These are phyloP conservation scores for Cladorrhinum sp. DNA, from an alignment of 2,329 filamentous ascomycete genomes.

Conservation along the genomic window DNA sequence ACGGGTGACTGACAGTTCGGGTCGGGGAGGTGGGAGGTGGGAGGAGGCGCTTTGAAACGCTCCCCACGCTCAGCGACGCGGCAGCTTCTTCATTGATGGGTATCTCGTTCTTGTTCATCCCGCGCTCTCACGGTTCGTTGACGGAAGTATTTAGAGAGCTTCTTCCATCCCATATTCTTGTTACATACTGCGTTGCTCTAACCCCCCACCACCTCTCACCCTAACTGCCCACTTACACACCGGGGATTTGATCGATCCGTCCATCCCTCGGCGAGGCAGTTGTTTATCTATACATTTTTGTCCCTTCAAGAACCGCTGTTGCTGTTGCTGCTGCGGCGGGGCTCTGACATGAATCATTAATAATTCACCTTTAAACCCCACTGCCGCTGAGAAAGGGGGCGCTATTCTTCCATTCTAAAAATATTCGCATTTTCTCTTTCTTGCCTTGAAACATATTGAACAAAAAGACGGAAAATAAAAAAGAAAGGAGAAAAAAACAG, in stretches of 20 bases:
- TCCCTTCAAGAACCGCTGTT: background rate
- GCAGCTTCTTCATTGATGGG: background rate
- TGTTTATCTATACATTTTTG: background rate
- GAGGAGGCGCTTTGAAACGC: background rate
- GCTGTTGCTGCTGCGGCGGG: conserved; percentile 14
- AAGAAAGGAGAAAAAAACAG: background rate
- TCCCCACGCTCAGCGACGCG: background rate
- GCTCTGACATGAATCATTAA: conserved; percentile 26
- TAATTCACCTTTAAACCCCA: conserved; percentile 25
- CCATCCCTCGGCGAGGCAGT: background rate
- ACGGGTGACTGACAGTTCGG: background rate
- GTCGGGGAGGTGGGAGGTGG: background rate
- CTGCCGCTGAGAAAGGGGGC: conserved; percentile 6
- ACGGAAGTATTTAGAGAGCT: background rate
- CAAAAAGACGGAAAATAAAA: background rate
- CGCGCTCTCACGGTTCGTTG: background rate
- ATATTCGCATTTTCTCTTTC: conserved; percentile 1
- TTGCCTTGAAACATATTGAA: background rate
- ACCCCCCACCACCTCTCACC: background rate
- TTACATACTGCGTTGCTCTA: background rate
- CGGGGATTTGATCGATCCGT: background rate
- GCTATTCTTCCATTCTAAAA: conserved; percentile 9
- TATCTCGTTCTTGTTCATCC: background rate
- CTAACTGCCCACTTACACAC: background rate
- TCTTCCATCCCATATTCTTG: background rate